A percentile compares a stretch with the other conserved stretches of the same genome.
These are phyloP conservation scores for Diaporthe nobilis DNA, from an alignment of 2,329 filamentous ascomycete species.

Conservation along the genomic window DNA sequence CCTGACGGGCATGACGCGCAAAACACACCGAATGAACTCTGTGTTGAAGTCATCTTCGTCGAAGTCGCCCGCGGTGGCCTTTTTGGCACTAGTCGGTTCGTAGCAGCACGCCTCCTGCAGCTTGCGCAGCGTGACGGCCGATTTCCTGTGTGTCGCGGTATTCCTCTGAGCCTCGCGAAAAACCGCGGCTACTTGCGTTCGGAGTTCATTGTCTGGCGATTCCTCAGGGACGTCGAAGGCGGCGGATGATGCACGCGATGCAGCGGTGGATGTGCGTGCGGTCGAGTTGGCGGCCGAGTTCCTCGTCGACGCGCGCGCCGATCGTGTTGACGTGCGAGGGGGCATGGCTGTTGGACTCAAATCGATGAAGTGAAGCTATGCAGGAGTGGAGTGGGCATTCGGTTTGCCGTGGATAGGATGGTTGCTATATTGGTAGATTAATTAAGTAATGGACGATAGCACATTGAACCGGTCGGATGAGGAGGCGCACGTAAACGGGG, in stretches of 20 bases:
- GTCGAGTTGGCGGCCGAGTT: constrained; percentile 57
- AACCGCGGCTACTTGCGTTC: constrained; percentile 79
- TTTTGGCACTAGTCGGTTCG: constrained; percentile 68
- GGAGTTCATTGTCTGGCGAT: constrained; percentile 77
- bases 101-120: constrained; percentile 89
- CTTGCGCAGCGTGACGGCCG: constrained; percentile 89
- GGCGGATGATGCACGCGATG: constrained; percentile 62
- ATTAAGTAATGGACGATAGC: constrained; percentile 8
- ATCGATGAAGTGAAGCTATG: constrained; percentile 43
- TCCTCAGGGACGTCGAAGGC: constrained; percentile 76
- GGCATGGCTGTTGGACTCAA: constrained; percentile 59
- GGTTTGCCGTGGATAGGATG: constrained; percentile 27
- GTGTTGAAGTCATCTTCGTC: constrained; percentile 89
- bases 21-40: constrained; percentile 86
- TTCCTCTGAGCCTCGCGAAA: constrained; percentile 90
- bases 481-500: neutral
- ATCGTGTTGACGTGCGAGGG: constrained; percentile 61
- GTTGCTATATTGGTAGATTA: constrained; percentile 10
- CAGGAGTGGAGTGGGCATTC: constrained; percentile 22
- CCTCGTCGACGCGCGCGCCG: constrained; percentile 60
- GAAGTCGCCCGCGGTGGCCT: constrained; percentile 73
- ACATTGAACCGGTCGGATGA: neutral
- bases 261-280: constrained; percentile 59
- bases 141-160: constrained; percentile 90
- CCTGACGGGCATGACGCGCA: constrained; percentile 88